Conservation (phyloP, 768 basidiomycete genomes). For the Kwoniella pini region DNA sequence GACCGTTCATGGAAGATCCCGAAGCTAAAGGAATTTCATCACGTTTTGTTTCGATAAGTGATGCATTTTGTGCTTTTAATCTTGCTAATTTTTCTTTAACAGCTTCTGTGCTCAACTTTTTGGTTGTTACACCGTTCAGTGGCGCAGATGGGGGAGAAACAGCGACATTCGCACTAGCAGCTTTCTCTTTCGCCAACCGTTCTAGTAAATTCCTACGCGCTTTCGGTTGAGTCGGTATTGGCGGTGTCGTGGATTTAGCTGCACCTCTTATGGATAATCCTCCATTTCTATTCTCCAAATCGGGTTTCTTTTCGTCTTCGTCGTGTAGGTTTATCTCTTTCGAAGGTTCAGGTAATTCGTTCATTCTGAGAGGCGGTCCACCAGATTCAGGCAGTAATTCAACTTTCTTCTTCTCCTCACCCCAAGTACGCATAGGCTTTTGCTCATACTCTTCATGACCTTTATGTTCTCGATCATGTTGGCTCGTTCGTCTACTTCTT, state of each 20-base stretch:
- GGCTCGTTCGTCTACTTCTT: slow-evolving; percentile 3
- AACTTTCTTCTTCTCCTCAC: slow-evolving; percentile 7
- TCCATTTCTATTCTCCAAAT: neutral
- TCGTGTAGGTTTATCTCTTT: neutral
- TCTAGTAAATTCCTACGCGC: neutral
- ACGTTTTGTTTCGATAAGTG: neutral
- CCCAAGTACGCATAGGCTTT: slow-evolving; percentile 17
- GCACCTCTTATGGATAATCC: slow-evolving; percentile 29
- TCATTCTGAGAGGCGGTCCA: slow-evolving; percentile 19
- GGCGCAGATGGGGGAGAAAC: neutral
- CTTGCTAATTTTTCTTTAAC: neutral
- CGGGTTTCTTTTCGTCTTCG: neutral
- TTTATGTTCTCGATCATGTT: neutral
- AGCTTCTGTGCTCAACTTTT: neutral
- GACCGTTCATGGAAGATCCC: neutral
- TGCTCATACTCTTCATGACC: neutral
- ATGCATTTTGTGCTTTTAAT: neutral
- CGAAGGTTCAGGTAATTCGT: neutral
- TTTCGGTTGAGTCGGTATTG: neutral
- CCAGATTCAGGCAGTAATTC: slow-evolving; percentile 34
- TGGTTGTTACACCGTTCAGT: neutral
- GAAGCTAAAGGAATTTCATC: no score
- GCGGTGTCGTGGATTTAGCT: slow-evolving; percentile 11
- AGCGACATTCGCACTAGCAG: neutral
- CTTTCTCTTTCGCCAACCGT: slow-evolving; percentile 2